Conservation (phyloP, 1,284 basidiomycete species). For the Ustilago tritici region DNA sequence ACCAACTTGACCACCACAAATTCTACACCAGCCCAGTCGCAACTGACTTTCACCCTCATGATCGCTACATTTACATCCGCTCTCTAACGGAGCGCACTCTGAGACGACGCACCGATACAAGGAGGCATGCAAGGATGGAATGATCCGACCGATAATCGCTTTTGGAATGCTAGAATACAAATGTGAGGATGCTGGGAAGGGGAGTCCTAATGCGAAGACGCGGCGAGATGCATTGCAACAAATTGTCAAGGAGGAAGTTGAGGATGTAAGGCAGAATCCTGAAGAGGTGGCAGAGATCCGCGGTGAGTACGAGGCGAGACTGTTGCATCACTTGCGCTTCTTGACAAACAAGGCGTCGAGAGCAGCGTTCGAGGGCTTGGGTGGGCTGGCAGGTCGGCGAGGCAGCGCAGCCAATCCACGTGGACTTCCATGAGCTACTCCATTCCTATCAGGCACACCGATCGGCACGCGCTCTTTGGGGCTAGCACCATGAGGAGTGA, state of each 20-base stretch:
- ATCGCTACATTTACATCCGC: neutral
- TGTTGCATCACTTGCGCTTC: conserved; percentile 34
- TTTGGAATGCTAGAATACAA: conserved; percentile 12
- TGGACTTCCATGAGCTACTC: conserved; percentile 20
- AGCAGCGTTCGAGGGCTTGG: conserved; percentile 47
- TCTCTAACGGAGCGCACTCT: neutral
- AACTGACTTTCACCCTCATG: neutral
- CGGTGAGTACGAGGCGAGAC: neutral
- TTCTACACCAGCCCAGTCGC: no score
- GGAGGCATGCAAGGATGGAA: neutral
- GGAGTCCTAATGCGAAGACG: neutral
- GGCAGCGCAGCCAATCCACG: conserved; percentile 32
- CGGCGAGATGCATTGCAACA: conserved; percentile 2
- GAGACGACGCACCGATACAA: neutral
- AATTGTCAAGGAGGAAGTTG: neutral
- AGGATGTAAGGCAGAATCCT: neutral
- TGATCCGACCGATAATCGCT: neutral
- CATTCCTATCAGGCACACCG: conserved; percentile 13
- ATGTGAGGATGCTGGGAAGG: neutral
- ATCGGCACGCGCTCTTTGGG: conserved; percentile 21
- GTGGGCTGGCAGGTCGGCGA: conserved; percentile 33
- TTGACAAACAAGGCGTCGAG: conserved; percentile 52
- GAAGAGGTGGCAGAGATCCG: neutral
- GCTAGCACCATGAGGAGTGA: conserved; percentile 26
- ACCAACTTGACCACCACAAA: no score